Conservation (phyloP, 768 basidiomycete genomes). For the Mycena floridula region DNA sequence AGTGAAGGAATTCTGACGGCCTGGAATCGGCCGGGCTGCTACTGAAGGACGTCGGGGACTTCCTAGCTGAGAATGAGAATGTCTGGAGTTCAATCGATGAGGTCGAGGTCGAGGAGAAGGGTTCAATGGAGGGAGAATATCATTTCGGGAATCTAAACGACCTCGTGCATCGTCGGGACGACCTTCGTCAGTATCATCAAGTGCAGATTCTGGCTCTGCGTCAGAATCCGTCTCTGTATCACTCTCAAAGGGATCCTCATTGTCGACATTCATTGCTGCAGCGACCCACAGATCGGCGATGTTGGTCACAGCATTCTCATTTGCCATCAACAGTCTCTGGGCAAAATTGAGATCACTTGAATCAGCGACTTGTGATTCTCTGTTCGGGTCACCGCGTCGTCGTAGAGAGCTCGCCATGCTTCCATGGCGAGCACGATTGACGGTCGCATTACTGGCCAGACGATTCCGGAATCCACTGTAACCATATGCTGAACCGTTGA, state of each 20-base stretch:
- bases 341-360: constrained; percentile 75
- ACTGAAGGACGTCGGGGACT: constrained; percentile 1
- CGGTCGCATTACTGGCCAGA: constrained; percentile 40
- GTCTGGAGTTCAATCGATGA: constrained; percentile 10
- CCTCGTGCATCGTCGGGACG: constrained; percentile 3
- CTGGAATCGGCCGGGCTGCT: constrained; percentile 15
- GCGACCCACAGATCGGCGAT: constrained; percentile 98
- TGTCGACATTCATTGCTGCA: constrained; percentile 91
- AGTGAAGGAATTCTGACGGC: constrained; percentile 20
- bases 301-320: constrained; percentile 90
- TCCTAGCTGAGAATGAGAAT: constrained; percentile 1
- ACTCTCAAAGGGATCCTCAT: constrained; percentile 72
- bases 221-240: constrained; percentile 40
- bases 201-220: constrained; percentile 17
- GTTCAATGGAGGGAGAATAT: background rate
- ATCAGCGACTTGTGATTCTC: constrained; percentile 24
- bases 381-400: constrained; percentile 38
- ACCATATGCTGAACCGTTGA: constrained; percentile 77
- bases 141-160: constrained; percentile 20
- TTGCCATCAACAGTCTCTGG: constrained; percentile 83
- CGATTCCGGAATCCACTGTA: constrained; percentile 54
- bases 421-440: constrained; percentile 36
- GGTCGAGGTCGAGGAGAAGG: constrained; percentile 16
- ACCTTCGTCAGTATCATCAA: constrained; percentile 25
- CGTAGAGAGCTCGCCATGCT: constrained; percentile 51